Percentiles rank a stretch among this genome's conserved stretches.
Conservation (phyloP, 495 filamentous ascomycete genomes). For the Penicillium macrosclerotiorum region DNA sequence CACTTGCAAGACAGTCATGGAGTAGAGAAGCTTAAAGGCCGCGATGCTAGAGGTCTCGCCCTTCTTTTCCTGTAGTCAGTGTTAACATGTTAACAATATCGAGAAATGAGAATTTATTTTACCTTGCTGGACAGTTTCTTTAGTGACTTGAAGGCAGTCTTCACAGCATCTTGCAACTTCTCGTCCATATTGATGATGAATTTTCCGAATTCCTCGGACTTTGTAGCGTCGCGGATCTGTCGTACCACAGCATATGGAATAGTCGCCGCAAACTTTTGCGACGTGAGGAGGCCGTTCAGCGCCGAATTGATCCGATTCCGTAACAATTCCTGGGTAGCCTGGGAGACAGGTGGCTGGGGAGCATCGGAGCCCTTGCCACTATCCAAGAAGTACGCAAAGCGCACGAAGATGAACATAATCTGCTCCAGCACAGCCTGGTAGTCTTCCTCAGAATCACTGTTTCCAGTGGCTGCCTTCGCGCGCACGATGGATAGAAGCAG, state of each 20-base stretch:
- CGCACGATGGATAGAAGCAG: conserved; percentile 46
- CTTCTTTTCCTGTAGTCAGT: conserved; percentile 33
- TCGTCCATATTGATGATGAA: conserved; percentile 62
- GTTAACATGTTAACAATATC: conserved; percentile 6
- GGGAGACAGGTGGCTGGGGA: conserved; percentile 49
- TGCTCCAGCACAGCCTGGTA: conserved; percentile 34
- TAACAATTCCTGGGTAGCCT: conserved; percentile 64
- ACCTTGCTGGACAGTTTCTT: conserved; percentile 65
- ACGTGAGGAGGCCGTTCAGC: conserved; percentile 67
- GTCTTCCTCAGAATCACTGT: conserved; percentile 30
- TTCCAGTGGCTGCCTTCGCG: conserved; percentile 35
- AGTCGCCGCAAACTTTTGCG: conserved; percentile 50
- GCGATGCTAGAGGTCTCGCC: conserved; percentile 36
- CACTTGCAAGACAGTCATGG: conserved; percentile 82
- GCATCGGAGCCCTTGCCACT: conserved; percentile 19
- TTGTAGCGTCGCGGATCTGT: conserved; percentile 46
- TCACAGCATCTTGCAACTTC: conserved; percentile 56
- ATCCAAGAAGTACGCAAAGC: conserved; percentile 43
- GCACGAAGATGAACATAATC: conserved; percentile 41
- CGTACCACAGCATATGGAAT: conserved; percentile 52
- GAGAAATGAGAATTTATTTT: conserved; percentile 10
- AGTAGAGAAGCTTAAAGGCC: conserved; percentile 78
- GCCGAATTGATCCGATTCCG: conserved; percentile 64
- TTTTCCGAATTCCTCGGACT: conserved; percentile 41
- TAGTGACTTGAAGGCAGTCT: conserved; percentile 62